Evolutionary conservation across 306 rosid genomes (phyloP).

Genomic region (Trifolium dubium): DNA sequence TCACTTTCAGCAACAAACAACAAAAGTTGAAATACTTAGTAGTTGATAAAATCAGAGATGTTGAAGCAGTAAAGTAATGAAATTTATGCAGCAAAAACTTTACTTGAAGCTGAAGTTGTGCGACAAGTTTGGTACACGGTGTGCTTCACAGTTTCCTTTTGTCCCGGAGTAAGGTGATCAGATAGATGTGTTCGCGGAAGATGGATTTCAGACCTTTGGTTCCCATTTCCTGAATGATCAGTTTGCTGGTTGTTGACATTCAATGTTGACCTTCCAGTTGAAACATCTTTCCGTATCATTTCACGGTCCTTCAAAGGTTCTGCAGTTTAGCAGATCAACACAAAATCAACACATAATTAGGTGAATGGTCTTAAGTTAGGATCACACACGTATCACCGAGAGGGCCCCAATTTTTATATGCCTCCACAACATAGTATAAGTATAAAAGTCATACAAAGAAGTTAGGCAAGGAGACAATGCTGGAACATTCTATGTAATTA

Average conservation of each 20-base stretch:
- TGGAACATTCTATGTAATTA: too few relatives aligned
- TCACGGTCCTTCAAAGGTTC: conserved; percentile 38
- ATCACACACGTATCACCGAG: not conserved
- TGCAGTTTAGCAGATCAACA: conserved; percentile 40
- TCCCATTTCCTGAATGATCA: conserved; percentile 32
- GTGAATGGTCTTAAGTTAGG: not conserved
- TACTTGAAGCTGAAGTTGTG: conserved; percentile 51
- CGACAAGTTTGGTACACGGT: conserved; percentile 49
- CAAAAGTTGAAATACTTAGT: conserved; percentile 24
- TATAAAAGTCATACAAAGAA: not conserved
- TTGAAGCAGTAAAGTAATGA: conserved; percentile 18
- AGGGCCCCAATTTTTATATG: not conserved
- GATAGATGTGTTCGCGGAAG: conserved; percentile 37
- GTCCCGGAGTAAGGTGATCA: conserved; percentile 35
- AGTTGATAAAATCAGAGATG: not conserved
- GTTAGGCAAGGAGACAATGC: too few relatives aligned
- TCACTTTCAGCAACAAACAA: not conserved
- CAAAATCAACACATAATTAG: conserved; percentile 9
- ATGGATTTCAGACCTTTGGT: conserved; percentile 43
- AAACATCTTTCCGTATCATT: conserved; percentile 37
- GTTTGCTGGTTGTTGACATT: conserved; percentile 34
- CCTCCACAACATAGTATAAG: not conserved
- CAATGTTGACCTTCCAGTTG: conserved; percentile 37
- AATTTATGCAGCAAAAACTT: conserved; percentile 27
- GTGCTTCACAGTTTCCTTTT: conserved; percentile 54